A percentile compares a stretch with the other conserved stretches of the same genome.
Evolutionary conservation across 768 basidiomycete genomes (phyloP).

Genomic region (Hirschioporus abietinus): DNA sequence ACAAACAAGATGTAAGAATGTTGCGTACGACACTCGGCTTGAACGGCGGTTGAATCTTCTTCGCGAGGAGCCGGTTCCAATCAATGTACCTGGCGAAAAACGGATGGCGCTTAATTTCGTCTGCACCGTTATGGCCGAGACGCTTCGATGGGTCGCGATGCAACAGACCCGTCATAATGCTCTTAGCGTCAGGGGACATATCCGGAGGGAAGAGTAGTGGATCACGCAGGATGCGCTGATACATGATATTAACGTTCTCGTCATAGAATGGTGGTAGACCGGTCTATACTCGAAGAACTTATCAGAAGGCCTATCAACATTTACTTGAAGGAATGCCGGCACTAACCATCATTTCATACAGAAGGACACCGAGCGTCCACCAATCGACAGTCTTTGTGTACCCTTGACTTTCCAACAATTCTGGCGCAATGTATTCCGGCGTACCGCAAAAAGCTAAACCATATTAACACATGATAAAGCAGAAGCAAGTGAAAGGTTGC

Average conservation of each 20-base stretch:
- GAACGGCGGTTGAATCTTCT: constrained; percentile 96
- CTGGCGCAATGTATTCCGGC: constrained; percentile 97
- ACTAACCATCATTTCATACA: constrained; percentile 93
- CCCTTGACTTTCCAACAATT: constrained; percentile 92
- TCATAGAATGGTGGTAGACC: constrained; percentile 98
- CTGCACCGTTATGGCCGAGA: constrained; percentile 88
- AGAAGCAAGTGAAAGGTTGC: constrained; percentile 22
- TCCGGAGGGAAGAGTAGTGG: constrained; percentile 90
- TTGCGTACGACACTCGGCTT: constrained; percentile 87
- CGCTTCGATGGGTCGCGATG: constrained; percentile 84
- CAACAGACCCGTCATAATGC: constrained; percentile 83
- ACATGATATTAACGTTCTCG: constrained; percentile 98
- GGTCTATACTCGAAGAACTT: constrained; percentile 43
- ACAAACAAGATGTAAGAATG: constrained; percentile 9
- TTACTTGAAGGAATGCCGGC: constrained; percentile 5
- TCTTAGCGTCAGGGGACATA: constrained; percentile 81
- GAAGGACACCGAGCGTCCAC: constrained; percentile 96
- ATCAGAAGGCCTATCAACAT: constrained; percentile 9
- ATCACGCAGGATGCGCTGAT: constrained; percentile 90
- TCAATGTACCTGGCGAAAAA: constrained; percentile 95
- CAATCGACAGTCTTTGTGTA: constrained; percentile 99
- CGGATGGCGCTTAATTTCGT: constrained; percentile 92
- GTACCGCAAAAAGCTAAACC: constrained; percentile 90
- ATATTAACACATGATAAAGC: constrained; percentile 3
- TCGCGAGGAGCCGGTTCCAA: constrained; percentile 84